phyloP scores from a whole-genome alignment of 495 filamentous ascomycete genomes.

The Parathielavia appendiculata region DNA sequence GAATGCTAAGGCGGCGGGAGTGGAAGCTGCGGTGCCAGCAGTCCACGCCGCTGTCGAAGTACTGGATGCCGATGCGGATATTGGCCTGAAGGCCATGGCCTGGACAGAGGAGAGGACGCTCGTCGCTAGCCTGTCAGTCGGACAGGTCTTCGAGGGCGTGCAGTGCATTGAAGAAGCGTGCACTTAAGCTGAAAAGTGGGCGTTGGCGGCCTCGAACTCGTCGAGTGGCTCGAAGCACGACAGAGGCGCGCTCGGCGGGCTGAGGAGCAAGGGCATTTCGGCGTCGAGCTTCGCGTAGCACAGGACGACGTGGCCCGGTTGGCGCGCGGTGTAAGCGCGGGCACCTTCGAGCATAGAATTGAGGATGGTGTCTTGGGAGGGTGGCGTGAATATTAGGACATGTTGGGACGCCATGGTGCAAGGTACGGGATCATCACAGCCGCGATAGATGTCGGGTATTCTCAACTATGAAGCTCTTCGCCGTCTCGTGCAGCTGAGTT shows the following conservation, averaged over 20 bases:
- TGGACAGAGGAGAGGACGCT: not conserved
- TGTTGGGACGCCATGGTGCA: too few species aligned
- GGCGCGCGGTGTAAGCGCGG: not conserved
- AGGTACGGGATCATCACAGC: too few species aligned
- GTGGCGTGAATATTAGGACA: too few species aligned
- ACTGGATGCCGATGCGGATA: not conserved
- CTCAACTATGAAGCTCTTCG: too few species aligned
- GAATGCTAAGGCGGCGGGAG: slow-evolving; percentile 8
- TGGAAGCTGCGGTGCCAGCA: slow-evolving; percentile 7
- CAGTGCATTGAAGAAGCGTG: not conserved
- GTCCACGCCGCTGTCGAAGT: not conserved
- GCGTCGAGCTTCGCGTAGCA: not conserved
- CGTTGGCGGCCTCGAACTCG: slow-evolving; percentile 26
- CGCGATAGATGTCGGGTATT: too few species aligned
- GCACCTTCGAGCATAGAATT: too few species aligned
- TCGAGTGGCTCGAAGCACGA: slow-evolving; percentile 24
- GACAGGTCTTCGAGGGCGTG: slow-evolving; percentile 1
- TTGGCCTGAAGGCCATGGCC: not conserved
- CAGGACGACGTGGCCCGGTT: not conserved
- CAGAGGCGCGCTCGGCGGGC: slow-evolving; percentile 20
- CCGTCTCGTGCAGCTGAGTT: too few species aligned
- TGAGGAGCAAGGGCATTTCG: slow-evolving; percentile 28
- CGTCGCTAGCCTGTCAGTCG: not conserved
- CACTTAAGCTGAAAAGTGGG: too few species aligned
- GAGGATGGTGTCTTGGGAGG: too few species aligned